Percentiles rank a stretch among this genome's conserved stretches.
phyloP scores from a whole-genome alignment of 805 yeast genomes.

The Alloascoidea hylecoeti region DNA sequence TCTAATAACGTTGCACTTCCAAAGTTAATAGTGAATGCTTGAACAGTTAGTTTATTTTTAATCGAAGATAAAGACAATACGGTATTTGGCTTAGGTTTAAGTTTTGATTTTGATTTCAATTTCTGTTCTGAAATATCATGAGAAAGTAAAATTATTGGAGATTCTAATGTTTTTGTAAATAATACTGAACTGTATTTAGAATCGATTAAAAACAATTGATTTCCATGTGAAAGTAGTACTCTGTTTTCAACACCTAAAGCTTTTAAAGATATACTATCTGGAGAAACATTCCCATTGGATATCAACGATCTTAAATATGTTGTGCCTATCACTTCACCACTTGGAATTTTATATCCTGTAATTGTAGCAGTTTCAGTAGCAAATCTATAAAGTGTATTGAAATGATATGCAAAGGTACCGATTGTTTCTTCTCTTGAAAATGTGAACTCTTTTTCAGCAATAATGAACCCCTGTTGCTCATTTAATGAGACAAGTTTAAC shows the following conservation, averaged over 20 bases:
- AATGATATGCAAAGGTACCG: conserved; percentile 4
- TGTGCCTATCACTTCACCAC: conserved; percentile 1
- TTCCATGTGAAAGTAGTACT: conserved; percentile 11
- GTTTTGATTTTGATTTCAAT: conserved; percentile 4
- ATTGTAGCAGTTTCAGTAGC: conserved; percentile 12
- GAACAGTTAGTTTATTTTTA: conserved; percentile 7
- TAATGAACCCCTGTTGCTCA: not conserved
- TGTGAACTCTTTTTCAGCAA: not conserved
- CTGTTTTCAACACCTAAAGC: conserved; percentile 14
- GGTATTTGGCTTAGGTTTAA: conserved; percentile 3
- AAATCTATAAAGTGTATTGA: conserved; percentile 8
- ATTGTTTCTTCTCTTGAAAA: conserved; percentile 5
- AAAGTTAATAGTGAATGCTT: conserved; percentile 30
- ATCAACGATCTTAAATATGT: not conserved
- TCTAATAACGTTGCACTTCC: conserved; percentile 60
- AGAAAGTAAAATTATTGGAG: conserved; percentile 8
- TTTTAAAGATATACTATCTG: conserved; percentile 7
- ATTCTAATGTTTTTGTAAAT: conserved; percentile 8
- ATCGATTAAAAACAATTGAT: conserved; percentile 22
- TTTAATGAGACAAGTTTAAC: not conserved
- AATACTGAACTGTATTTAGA: conserved; percentile 15
- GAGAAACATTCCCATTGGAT: not conserved
- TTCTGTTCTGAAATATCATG: conserved; percentile 6
- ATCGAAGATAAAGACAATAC: conserved; percentile 12
- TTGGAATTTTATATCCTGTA: not conserved